Conservation (phyloP, 2,329 filamentous ascomycete species). For the Diplodia seriata region DNA sequence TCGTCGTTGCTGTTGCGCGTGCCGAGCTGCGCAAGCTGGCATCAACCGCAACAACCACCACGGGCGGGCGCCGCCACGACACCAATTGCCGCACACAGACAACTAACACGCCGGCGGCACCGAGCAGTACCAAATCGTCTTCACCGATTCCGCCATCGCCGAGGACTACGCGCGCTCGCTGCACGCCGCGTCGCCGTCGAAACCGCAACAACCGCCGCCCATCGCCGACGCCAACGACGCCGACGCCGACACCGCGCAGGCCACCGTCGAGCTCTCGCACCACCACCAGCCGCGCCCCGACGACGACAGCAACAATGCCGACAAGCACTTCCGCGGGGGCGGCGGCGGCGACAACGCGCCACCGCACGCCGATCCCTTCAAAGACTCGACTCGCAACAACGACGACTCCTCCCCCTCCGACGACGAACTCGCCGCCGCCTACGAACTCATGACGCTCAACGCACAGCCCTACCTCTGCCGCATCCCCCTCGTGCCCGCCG, state of each 20-base stretch:
- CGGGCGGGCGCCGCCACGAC: background rate
- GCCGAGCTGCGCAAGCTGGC: constrained; percentile 22
- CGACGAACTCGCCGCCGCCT: constrained; percentile 53
- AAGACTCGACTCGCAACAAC: background rate
- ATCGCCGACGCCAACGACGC: background rate
- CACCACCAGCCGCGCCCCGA: constrained; percentile 14
- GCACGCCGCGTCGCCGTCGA: constrained; percentile 8
- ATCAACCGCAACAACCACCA: constrained; percentile 1
- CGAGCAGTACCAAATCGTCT: constrained; percentile 79
- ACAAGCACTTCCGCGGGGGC: constrained; percentile 3
- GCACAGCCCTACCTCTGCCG: constrained; percentile 81
- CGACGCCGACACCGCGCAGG: background rate
- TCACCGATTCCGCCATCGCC: constrained; percentile 74
- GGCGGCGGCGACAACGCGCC: background rate
- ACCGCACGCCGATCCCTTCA: constrained; percentile 10
- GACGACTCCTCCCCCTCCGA: too few species aligned
- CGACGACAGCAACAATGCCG: background rate
- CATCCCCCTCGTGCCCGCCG: constrained; percentile 72
- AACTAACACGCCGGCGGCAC: too few species aligned
- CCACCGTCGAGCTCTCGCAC: constrained; percentile 28
- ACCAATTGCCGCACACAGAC: too few species aligned
- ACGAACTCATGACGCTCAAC: constrained; percentile 77
- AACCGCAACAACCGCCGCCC: background rate
- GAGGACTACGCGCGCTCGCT: constrained; percentile 69
- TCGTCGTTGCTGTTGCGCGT: constrained; percentile 34